Base-by-base conservation (phyloP, 2,329 filamentous ascomycete species). In the Sporothrix humicola region DNA sequence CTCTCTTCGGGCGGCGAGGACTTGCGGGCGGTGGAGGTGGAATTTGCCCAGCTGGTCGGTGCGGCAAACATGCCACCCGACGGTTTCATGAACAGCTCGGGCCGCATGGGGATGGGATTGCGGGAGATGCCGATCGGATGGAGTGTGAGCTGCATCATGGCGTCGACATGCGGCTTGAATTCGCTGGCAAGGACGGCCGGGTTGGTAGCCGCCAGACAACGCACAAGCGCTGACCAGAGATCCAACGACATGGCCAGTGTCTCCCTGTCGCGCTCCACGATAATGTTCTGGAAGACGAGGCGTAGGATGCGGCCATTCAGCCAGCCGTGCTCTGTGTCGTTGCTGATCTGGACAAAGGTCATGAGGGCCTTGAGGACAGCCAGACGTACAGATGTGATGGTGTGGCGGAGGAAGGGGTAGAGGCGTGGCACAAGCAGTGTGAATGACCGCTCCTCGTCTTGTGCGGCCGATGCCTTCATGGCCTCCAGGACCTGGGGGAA, bases 401-500 rank as follows among this genome's bases (percentile, higher is more conserved):
- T 99, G 81, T 99, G 96, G 73, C 96, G 92, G 61, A 99, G 85
- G 86, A 99, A 99, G 2, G 95, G 95, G 79, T 98, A 99, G 2
- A 99, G 89, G 63, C 96, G 90, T 31, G 97, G 96, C 5, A 99
- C 95, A 46, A 99, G 87, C 75, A 96, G 90, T 3, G 93, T 93
- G 81, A 99, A 99, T 0, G 95, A 97, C 72, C 95, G 92, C 77
- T 95, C 92, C 13, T 93, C 88, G 79, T 98, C 93, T 78, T 92
- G 87, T 8, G 90, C 89, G 8, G 95, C 95, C 73, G 97, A 97
- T 44, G 86, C 85, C 82, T 97, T 97, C 96, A 99, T 99, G 15
- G 95, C 93, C 75, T 95, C 90, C 46, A 99, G 84, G 8, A 98
- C 95, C 83, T 97, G 90, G 0, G 93, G 93, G 84, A 98, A 99